Evolutionary conservation across 1,139 yeast species (phyloP).

Genomic region (Suhomyces bolitotheri): DNA sequence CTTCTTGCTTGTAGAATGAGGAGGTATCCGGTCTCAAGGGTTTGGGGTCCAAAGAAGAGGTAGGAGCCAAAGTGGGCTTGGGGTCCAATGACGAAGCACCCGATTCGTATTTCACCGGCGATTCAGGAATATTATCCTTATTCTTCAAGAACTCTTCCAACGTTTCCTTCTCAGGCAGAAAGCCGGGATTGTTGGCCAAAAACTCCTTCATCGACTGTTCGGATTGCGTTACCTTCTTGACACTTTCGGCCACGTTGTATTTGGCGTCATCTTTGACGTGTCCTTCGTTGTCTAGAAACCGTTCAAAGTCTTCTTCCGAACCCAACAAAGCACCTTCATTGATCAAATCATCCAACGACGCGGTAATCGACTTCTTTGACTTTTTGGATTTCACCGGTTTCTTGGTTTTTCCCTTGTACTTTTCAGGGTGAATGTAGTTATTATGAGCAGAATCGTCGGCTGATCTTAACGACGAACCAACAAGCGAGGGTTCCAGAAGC

Average conservation of each 20-base stretch:
- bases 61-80: not conserved
- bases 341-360: constrained; percentile 56
- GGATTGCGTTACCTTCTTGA: constrained; percentile 5
- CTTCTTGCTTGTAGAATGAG: constrained; percentile 26
- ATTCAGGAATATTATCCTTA: constrained; percentile 4
- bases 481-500: constrained; percentile 53
- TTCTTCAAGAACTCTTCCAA: constrained; percentile 8
- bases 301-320: constrained; percentile 56
- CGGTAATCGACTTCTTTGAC: constrained; percentile 28
- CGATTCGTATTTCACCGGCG: constrained; percentile 6
- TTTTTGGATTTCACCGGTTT: constrained; percentile 12
- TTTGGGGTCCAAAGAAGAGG: constrained; percentile 8
- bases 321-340: constrained; percentile 62
- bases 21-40: constrained; percentile 7
- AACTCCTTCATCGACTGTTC: constrained; percentile 14
- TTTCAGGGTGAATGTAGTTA: constrained; percentile 50
- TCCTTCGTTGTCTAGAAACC: constrained; percentile 53
- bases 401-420: constrained; percentile 17
- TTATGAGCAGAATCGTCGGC: constrained; percentile 51
- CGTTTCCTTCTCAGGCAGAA: constrained; percentile 15
- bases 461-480: constrained; percentile 55
- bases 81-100: not conserved
- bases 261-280: constrained; percentile 49
- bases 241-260: constrained; percentile 17
- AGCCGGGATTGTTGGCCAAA: constrained; percentile 10